Conservation (phyloP, 208 protist species). For the Leishmania arabica region DNA sequence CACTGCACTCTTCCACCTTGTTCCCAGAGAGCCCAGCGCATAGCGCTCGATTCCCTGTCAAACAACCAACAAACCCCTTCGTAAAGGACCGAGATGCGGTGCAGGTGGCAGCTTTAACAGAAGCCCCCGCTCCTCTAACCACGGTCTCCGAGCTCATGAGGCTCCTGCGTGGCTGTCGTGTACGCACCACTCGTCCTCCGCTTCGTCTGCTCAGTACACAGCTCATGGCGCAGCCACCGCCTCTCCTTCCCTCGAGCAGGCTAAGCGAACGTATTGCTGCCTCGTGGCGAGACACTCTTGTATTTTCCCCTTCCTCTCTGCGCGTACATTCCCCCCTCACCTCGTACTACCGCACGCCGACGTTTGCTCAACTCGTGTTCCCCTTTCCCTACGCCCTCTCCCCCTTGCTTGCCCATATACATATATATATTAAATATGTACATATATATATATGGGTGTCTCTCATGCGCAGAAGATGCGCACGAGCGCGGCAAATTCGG, state of each 20-base stretch:
- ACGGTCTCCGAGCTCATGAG: background rate
- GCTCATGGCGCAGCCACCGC: background rate
- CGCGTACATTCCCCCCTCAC: too few species aligned
- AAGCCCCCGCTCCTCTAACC: background rate
- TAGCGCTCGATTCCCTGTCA: background rate
- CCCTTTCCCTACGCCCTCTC: background rate
- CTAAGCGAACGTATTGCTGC: background rate
- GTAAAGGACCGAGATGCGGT: background rate
- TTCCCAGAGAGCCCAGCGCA: background rate
- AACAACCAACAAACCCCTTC: too few species aligned
- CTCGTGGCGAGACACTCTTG: background rate
- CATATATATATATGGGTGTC: background rate
- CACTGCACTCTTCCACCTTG: background rate
- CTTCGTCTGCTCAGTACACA: background rate
- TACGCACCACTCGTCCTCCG: background rate
- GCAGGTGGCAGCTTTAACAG: background rate
- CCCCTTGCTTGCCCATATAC: background rate
- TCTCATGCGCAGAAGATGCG: background rate
- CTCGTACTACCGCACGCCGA: too few species aligned
- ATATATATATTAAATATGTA: background rate
- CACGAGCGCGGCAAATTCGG: background rate
- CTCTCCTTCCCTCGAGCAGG: too few species aligned
- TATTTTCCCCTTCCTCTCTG: background rate
- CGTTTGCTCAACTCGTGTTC: background rate
- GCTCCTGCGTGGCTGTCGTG: background rate